phyloP scores from a whole-genome alignment of 2,329 filamentous ascomycete species.

The Volutella citrinella region DNA sequence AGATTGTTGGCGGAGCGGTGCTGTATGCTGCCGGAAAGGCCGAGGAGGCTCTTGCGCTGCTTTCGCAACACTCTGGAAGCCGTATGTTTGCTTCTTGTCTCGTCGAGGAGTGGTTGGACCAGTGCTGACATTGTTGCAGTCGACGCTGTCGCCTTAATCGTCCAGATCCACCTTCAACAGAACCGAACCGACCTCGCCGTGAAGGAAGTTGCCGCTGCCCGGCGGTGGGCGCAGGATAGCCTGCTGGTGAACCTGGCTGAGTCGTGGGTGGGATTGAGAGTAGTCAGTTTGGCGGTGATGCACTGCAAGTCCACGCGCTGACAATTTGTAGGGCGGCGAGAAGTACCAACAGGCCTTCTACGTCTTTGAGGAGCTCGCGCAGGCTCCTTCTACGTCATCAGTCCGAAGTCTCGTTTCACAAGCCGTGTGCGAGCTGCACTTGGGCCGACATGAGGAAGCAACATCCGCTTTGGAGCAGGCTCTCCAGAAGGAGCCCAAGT shows the following conservation, averaged over 20 bases:
- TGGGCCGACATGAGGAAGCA: conserved; percentile 84
- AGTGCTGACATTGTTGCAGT: conserved; percentile 47
- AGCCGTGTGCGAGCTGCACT: conserved; percentile 86
- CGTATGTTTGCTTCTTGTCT: conserved; percentile 61
- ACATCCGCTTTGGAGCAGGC: conserved; percentile 83
- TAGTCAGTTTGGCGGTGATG: no score
- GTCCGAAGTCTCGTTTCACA: conserved; percentile 77
- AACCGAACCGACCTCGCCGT: conserved; percentile 87
- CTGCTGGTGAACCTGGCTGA: conserved; percentile 91
- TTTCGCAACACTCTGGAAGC: conserved; percentile 82
- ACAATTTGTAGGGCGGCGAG: conserved; percentile 69
- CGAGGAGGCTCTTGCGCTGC: conserved; percentile 79
- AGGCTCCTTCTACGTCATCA: conserved; percentile 77
- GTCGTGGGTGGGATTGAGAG: conserved; percentile 86
- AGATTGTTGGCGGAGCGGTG: conserved; percentile 78
- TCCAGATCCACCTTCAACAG: conserved; percentile 88
- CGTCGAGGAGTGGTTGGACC: no score
- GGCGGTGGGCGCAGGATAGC: conserved; percentile 93
- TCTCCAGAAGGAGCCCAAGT: conserved; percentile 66
- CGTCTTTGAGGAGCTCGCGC: conserved; percentile 93
- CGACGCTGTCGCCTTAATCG: conserved; percentile 78
- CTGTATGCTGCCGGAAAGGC: conserved; percentile 75
- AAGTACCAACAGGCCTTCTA: conserved; percentile 97
- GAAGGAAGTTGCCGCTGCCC: conserved; percentile 83
- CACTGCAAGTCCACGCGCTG: no score